Base-by-base conservation (phyloP, 305 asterid species). In the Fraxinus baroniana region DNA sequence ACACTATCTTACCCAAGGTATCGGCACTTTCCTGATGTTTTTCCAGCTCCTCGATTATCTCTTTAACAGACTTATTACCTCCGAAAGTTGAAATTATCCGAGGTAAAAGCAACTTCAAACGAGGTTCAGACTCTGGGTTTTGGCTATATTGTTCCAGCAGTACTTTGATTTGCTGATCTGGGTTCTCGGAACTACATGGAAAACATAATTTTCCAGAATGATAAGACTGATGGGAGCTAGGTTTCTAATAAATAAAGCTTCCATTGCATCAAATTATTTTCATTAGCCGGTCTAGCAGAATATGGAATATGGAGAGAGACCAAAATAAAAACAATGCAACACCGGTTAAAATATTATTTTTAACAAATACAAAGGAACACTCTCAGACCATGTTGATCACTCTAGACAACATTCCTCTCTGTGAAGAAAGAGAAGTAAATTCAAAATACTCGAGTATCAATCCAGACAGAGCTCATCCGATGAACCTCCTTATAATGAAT, bases 1-100 rank as follows among this genome's bases (percentile, higher is more conserved):
- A 80, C n/a, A 33, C 52, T 62, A 71, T 36, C 91, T 84, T 85
- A 93, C 99, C 99, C 88, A 89, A 83, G 78, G 92, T 36, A 91
- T 95, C 99, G 33, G 90, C 97, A 90, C 97, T 93, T 70, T 79
- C 86, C 84, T 89, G 97, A 86, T 92, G 92, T 79, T 87, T 89
- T 87, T 95, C 97, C 78, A 94, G 94, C 87, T 94, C 97, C 82
- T 83, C 81, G 76, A 89, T 87, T 78, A 94, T 86, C 84, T 92
- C 92, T 85, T 92, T 92, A 49, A 93, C 78, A 78, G 97, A 83
- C 86, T 87, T 93, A 87, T 81, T 91, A 80, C 94, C 88, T 78
- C 97, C 90, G 76, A 95, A 95, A 37, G 97, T 91, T 32, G 98
- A 90, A 87, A 92, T 90, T 85, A 95, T 94, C 85, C 93, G 85